Evolutionary conservation across 495 filamentous ascomycete genomes (phyloP), one percentile per base, ranked within the genome.

Genomic region (Cercophora newfieldiana): DNA sequence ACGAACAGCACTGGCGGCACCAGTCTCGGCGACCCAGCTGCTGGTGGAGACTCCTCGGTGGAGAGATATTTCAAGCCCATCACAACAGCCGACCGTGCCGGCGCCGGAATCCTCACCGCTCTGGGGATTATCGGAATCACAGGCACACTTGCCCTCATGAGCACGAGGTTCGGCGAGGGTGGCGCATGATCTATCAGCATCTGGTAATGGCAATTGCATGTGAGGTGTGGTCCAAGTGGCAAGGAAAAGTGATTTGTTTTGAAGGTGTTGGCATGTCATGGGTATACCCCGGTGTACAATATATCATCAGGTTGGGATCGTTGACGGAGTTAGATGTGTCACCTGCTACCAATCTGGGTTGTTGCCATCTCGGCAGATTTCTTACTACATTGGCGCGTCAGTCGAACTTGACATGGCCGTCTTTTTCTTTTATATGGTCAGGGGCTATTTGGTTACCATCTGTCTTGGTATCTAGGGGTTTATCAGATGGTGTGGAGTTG

Each of bases 91-190:
- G 88, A 89, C 59, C 77, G 72, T 21, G 86, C 84, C 0, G 87
- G 86, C 25, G 87, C 88, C 1, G 83, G 79, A 3, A 79, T 89
- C 18, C 49, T 88, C 56, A 89, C 87, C 0, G 74, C 81, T 57
- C 51, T 87, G 7, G 51, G 73, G 37, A 31, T 79, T 19, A 62
- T 61, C 10, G 56, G 55, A 7, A 65, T 74, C 7, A 51, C 30
- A 8, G 59, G 59, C 24, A 29, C 59, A 18, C 22, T 61, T 22
- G 59, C 25, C 10, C 21, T 37, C 33, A 61, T 61, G 59, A 61
- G 59, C 47, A 50, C 59, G 21, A 49, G 25, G 22, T 51, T 61
- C 29, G 59, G 59, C 24, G 59, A 61, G 37, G 54, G 54, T 10
- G 54, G 22, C 4, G n/a, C n/a, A n/a, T 44, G 12, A 14, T 44